These are phyloP conservation scores for Picochlorum sp. DNA, from an alignment of 139 green algal genomes.

Conservation along the genomic window DNA sequence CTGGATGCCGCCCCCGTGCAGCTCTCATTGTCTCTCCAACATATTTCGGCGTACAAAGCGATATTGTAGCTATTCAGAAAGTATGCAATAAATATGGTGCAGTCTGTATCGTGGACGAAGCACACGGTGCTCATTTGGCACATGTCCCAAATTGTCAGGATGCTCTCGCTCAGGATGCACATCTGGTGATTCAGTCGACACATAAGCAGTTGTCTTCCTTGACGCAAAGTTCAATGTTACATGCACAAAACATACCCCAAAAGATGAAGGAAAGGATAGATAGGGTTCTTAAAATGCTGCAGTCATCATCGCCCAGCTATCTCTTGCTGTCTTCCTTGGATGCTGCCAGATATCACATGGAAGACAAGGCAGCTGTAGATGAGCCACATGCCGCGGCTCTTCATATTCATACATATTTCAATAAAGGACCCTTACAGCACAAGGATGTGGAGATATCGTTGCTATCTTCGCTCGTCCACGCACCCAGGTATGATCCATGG, in stretches of 20 bases:
- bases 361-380: conserved; percentile 18
- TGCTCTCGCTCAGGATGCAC: conserved; percentile 62
- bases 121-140: conserved; percentile 77
- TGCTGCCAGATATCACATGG: conserved; percentile 47
- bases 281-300: conserved; percentile 43
- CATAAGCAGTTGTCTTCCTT: conserved; percentile 84
- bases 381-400: conserved; percentile 28
- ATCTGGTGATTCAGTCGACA: conserved; percentile 85
- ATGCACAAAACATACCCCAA: conserved; percentile 23
- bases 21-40: conserved; percentile 81
- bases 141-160: conserved; percentile 34
- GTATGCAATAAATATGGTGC: conserved; percentile 52
- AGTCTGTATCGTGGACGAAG: conserved; percentile 85
- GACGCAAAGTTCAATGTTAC: conserved; percentile 91
- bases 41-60: conserved; percentile 66
- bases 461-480: background rate
- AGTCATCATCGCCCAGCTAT: conserved; percentile 79
- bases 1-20: conserved; percentile 18
- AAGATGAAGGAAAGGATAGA: background rate
- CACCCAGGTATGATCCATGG: conserved; percentile 54
- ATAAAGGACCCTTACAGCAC: background rate
- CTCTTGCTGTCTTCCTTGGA: conserved; percentile 86
- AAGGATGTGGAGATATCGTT: background rate
- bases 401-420: background rate
- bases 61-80: conserved; percentile 39